Evolutionary conservation across 2,329 filamentous ascomycete genomes (phyloP).

Genomic region (Penicillium sp.): DNA sequence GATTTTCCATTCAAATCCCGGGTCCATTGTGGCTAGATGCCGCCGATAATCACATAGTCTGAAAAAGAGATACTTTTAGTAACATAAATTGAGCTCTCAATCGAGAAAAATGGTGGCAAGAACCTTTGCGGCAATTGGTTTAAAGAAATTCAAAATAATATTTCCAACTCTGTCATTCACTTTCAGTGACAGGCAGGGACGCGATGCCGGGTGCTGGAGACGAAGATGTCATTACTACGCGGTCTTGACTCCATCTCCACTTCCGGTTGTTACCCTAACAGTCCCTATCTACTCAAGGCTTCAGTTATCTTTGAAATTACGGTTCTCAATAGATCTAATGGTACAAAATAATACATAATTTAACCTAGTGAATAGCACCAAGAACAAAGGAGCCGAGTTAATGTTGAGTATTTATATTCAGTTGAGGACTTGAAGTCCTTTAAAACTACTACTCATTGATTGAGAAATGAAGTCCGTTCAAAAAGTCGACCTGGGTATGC

Average conservation of each 20-base stretch:
- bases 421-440: background rate
- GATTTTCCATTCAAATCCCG: slow-evolving; percentile 3
- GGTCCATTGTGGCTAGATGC: slow-evolving; percentile 5
- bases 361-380: no score
- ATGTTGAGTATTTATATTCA: background rate
- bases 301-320: no score
- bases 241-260: slow-evolving; percentile 16
- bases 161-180: background rate
- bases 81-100: no score
- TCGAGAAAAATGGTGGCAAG: no score
- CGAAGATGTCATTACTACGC: slow-evolving; percentile 26
- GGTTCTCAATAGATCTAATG: no score
- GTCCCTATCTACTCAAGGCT: no score
- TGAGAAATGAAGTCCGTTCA: background rate
- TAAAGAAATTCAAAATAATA: background rate
- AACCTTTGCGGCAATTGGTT: no score
- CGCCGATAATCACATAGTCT: slow-evolving; percentile 2
- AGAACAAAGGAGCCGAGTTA: background rate
- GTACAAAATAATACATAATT: no score
- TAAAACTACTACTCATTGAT: background rate
- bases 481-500: slow-evolving; percentile 10
- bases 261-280: background rate
- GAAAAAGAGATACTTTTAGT: background rate
- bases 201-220: background rate
- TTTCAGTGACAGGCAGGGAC: background rate